Conservation (phyloP, 768 basidiomycete species). For the Macrolepiota dolichaula region DNA sequence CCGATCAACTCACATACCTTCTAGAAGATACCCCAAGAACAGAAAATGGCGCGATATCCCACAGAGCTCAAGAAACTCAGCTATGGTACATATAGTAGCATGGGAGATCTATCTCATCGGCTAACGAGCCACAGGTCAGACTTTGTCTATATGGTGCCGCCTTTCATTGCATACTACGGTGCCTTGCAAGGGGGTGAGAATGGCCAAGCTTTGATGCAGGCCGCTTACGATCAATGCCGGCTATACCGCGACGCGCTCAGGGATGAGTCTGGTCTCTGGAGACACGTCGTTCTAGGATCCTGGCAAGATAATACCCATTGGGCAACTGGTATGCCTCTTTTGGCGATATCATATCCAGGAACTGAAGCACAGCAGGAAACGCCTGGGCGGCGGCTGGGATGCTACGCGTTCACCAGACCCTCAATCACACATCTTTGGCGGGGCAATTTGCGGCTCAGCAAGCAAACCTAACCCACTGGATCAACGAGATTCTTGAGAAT, state of each 20-base stretch:
- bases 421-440: constrained; percentile 42
- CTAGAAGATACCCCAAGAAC: constrained; percentile 41
- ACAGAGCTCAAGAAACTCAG: constrained; percentile 48
- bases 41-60: constrained; percentile 55
- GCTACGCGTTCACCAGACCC: constrained; percentile 53
- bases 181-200: constrained; percentile 35
- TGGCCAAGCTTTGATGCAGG: constrained; percentile 34
- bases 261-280: constrained; percentile 49
- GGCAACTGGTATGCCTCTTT: constrained; percentile 43
- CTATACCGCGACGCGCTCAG: constrained; percentile 54
- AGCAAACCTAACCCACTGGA: constrained; percentile 46
- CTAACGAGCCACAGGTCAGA: constrained; percentile 40
- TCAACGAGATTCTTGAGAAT: constrained; percentile 45
- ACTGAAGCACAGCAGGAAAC: constrained; percentile 37
- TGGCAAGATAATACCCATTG: constrained; percentile 49
- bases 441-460: constrained; percentile 34
- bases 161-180: constrained; percentile 67
- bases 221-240: constrained; percentile 53
- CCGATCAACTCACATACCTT: constrained; percentile 46
- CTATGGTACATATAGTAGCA: constrained; percentile 36
- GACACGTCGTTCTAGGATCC: constrained; percentile 48
- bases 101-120: neutral
- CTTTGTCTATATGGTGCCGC: constrained; percentile 60
- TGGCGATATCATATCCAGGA: neutral
- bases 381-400: constrained; percentile 69